Evolutionary conservation across 257 asterid species (phyloP), one percentile per base, ranked within the genome.

Genomic region (Fraxinus americana): DNA sequence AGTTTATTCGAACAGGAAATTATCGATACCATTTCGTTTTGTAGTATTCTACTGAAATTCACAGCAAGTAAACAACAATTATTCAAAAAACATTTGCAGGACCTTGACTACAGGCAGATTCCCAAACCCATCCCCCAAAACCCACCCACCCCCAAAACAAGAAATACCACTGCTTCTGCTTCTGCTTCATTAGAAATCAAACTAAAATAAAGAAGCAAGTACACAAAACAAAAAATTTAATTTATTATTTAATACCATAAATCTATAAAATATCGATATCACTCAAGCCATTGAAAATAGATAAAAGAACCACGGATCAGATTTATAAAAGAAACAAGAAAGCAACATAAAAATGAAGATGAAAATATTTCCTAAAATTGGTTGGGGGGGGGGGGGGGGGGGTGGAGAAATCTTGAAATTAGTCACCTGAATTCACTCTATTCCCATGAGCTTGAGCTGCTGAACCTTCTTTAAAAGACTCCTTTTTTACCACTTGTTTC

Each of bases 401-500:
- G 57, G 38, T 19, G 43, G 5, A 69, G 7, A 12, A 70, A 35
- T 76, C 74, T 70, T 30, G 73, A 83, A 39, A 75, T 19, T 63
- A 72, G 43, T 75, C 66, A 94, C 98, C 97, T 89, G 97, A 88
- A 83, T 72, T 87, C 82, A 86, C 89, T 85, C 92, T 86, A 81
- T 84, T 87, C 71, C 82, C 85, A 83, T 84, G 89, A 82, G 92
- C 81, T 75, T 79, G 87, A 79, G 88, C 86, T 77, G 85, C 85
- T 70, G 94, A 84, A 70, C 90, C 91, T 63, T 89, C 97, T 86
- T 88, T 89, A 48, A 86, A 85, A 86, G 96, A 84, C 85, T 94
- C 97, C 71, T 86, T 90, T 75, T 89, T 91, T 13, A 79, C 82
- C 71, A 85, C 84, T 83, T 87, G 88, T 75, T 89, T 91, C 73